Conservation (phyloP, 2,329 filamentous ascomycete genomes). For the Diaporthe caulivora region DNA sequence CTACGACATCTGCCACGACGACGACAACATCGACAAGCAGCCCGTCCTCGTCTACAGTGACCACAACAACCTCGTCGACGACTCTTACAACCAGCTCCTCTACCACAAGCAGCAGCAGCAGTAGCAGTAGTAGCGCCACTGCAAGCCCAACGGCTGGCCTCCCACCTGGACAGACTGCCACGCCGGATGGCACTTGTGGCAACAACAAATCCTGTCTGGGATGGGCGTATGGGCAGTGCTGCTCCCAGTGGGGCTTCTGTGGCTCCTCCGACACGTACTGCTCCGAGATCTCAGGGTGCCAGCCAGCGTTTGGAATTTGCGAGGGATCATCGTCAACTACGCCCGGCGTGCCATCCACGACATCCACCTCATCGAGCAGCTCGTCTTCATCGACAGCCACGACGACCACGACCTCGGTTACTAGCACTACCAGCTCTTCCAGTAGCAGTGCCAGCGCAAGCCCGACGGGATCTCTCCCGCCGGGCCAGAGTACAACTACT, state of each 20-base stretch:
- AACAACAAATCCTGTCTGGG: conserved; percentile 30
- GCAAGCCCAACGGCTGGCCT: conserved; percentile 18
- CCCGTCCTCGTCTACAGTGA: neutral
- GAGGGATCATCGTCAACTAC: neutral
- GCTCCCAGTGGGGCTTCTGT: conserved; percentile 32
- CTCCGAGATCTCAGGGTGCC: conserved; percentile 8
- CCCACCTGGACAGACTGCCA: conserved; percentile 26
- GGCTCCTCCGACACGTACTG: conserved; percentile 24
- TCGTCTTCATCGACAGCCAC: neutral
- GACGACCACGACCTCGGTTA: neutral
- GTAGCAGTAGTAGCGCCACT: conserved; percentile 7
- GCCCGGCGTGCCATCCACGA: neutral
- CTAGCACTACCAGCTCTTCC: neutral
- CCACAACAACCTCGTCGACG: conserved; percentile 8
- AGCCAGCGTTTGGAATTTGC: conserved; percentile 4
- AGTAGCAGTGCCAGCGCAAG: conserved; percentile 22
- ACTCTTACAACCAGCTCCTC: neutral
- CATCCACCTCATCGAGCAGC: neutral
- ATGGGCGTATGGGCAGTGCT: conserved; percentile 32
- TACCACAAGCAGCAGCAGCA: neutral
- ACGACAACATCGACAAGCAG: neutral
- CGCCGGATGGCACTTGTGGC: conserved; percentile 31
- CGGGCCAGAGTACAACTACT: conserved; percentile 16
- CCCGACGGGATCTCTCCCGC: conserved; percentile 3
- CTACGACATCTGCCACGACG: neutral